phyloP scores from a whole-genome alignment of 495 filamentous ascomycete genomes.

The Paragyromitra xinjiangensis region DNA sequence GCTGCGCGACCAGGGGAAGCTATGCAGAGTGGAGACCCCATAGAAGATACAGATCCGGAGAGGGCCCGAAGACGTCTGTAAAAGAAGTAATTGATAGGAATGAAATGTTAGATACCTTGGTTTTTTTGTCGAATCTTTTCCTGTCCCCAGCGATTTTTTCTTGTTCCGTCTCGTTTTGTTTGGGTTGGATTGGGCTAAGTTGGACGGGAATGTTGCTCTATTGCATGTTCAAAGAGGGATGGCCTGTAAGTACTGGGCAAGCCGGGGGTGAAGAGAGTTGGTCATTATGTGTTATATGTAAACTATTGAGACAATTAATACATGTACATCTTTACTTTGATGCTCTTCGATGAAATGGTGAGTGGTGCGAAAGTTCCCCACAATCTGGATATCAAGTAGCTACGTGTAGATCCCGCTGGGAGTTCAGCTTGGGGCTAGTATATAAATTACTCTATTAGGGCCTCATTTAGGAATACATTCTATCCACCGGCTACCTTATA shows the following conservation, averaged over 20 bases:
- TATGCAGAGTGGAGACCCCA: not conserved
- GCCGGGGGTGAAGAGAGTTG: not conserved
- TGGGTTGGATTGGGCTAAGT: not conserved
- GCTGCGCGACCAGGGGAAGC: not conserved
- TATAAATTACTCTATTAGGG: not conserved
- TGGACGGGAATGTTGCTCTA: slow-evolving; percentile 4
- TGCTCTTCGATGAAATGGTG: too few species aligned
- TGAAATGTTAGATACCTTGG: not conserved
- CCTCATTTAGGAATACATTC: not conserved
- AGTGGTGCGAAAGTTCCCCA: too few species aligned
- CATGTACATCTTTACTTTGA: not conserved
- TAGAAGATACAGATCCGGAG: not conserved
- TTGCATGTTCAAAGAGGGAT: not conserved
- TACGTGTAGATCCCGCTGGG: not conserved
- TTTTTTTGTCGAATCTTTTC: slow-evolving; percentile 10
- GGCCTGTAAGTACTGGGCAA: not conserved
- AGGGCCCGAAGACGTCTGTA: slow-evolving; percentile 32
- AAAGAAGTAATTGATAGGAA: not conserved
- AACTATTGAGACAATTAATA: not conserved
- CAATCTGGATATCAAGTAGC: too few species aligned
- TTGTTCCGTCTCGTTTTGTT: not conserved
- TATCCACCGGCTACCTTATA: not conserved
- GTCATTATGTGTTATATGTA: not conserved
- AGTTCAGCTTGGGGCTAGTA: too few species aligned
- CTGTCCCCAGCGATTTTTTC: slow-evolving; percentile 25